Percentiles rank a stretch among this genome's conserved stretches.
Evolutionary conservation across 2,329 filamentous ascomycete genomes (phyloP).

Genomic region (Beauveria rudraprayagi): DNA sequence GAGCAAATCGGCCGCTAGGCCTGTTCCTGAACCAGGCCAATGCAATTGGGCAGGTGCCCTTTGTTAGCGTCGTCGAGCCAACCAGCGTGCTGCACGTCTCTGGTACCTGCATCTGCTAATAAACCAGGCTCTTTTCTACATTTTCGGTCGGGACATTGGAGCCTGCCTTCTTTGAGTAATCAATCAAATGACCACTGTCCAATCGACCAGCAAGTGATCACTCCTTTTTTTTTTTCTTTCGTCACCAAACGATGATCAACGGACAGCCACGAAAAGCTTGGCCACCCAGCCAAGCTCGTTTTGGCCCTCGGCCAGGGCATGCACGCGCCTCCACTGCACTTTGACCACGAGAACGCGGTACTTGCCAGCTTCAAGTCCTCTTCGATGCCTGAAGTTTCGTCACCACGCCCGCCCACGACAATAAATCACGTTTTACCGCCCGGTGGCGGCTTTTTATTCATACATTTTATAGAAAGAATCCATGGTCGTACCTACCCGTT

Average conservation of each 20-base stretch:
- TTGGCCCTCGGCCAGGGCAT: not conserved
- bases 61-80: constrained; percentile 7
- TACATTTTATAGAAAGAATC: not conserved
- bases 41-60: not conserved
- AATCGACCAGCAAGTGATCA: not conserved
- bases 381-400: too few relatives aligned
- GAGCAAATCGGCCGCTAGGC: not conserved
- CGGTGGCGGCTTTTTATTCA: not conserved
- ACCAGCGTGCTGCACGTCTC: not conserved
- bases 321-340: not conserved
- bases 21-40: constrained; percentile 6
- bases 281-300: not conserved
- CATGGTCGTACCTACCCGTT: too few relatives aligned
- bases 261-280: constrained; percentile 1
- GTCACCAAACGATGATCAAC: not conserved
- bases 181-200: not conserved
- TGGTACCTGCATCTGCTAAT: not conserved
- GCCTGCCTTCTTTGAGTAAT: too few relatives aligned
- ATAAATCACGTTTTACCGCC: not conserved
- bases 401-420: not conserved
- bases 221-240: too few relatives aligned
- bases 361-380: too few relatives aligned
- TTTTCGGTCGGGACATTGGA: not conserved
- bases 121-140: not conserved
- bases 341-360: not conserved